Base-by-base conservation (phyloP, 176 grass and related monocot species). In the Aechmea fasciata region DNA sequence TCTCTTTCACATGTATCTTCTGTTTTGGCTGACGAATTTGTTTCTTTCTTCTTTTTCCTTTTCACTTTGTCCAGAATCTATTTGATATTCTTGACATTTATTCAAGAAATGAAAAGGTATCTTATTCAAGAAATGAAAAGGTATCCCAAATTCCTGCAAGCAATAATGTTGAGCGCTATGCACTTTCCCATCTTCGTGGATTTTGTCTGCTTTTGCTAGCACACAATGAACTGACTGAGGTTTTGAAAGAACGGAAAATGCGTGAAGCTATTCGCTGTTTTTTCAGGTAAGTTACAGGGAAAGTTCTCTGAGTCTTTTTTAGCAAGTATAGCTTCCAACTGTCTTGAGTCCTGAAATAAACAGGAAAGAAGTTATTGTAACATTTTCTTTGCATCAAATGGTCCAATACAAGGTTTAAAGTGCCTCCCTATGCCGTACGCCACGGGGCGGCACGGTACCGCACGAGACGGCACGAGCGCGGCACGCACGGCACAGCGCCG, bases 141-240 rank as follows among this genome's bases (percentile, higher is more conserved):
- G 62, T 64, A 85, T 78, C 70, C 11, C 63, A 80, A 69, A 68
- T 11, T 73, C 61, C 69, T 64, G 69, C 71, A 75, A 69, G 57
- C 73, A 65, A 63, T 68, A 83, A 97, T 66, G 80, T 57, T 66
- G 81, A 81, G 73, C 83, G 77, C 68, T 85, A 71, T 85, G 76
- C 86, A 69, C 75, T 33, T 15, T 73, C 87, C 59, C 93, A 97
- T 87, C 89, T 97, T 59, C 81, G 78, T 73, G 93, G 93, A 78
- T 97, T 90, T 85, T 97, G 86, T 81, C 71, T 91, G 71, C 68
- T 97, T 68, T 67, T 87, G 75, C 89, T 84, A 68, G 86, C 89
- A 54, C 80, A 79, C 52, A 77, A 78, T 75, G 84, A 84, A 85
- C 82, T 81, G 69, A 83, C 89, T 80, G 74, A 71, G 57, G 72